Evolutionary conservation across 1,284 basidiomycete species (phyloP), one percentile per base, ranked within the genome.

Genomic region (Boletus sp.): DNA sequence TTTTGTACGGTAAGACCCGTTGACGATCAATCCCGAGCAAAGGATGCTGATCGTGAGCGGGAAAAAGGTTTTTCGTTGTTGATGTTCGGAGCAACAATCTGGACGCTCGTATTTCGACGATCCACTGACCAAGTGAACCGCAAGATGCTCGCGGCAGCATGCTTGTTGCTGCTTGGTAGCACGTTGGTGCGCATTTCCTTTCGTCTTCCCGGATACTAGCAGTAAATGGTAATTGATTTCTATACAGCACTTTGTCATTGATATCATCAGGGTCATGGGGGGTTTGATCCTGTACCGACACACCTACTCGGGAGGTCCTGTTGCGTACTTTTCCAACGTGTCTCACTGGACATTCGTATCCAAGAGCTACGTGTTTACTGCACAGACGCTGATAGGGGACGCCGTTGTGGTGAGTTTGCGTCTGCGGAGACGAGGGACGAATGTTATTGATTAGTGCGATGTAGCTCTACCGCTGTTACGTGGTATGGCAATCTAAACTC

Each of bases 361-460:
- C 32, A 47, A 36, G 33, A 26, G 17, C 20, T 35, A 17, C 12
- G 23, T 47, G 19, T 47, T 23, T 8, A 19, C 22, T 12, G 46
- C 54, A 9, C 67, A 70, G 37, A 68, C 65, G 1, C 55, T 67
- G n/a, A 53, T 69, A 25, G 63, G 66, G 1, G 67, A 70, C 19
- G 58, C 56, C 8, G 62, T 68, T 2, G 52, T 70, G 13, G 67
- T 68, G 23, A 51, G 63, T 57, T 25, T 23, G 14, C 14, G 13
- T 30, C 10, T 29, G 16, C 5, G 4, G 2, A 8, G n/a, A n/a
- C n/a, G n/a, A n/a, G n/a, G n/a, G 12, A 10, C 8, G 13, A 22
- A 20, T 1, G 1, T 13, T 7, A 17, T 23, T n/a, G 6, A 19
- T 30, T 49, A 16, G 4, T 6, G 2, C 8, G 8, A 14, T 30